Evolutionary conservation across 176 grass and related monocot species (phyloP).

Genomic region (Cenchrus americanus): DNA sequence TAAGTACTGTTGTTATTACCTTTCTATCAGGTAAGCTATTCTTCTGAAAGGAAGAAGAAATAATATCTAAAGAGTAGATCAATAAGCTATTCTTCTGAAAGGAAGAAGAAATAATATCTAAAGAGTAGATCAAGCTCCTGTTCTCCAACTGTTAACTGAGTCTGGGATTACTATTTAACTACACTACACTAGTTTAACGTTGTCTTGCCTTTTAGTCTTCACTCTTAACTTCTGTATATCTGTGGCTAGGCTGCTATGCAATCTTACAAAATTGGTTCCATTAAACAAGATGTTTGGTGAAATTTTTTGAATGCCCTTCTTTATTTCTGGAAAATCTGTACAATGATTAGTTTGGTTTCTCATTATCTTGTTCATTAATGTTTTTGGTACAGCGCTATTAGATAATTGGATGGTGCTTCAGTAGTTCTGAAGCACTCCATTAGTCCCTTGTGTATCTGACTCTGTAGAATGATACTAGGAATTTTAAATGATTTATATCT

Average conservation of each 20-base stretch:
- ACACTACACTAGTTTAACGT: neutral
- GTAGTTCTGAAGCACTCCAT: neutral
- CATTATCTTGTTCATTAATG: neutral
- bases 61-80: neutral
- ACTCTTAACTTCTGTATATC: neutral
- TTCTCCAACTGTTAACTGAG: neutral
- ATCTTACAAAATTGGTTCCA: neutral
- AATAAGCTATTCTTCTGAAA: neutral
- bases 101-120: neutral
- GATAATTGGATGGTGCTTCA: neutral
- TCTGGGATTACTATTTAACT: neutral
- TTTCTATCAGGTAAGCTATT: neutral
- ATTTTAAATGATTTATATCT: constrained; percentile 2
- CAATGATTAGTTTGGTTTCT: neutral
- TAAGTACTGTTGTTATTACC: neutral
- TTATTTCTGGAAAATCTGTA: neutral
- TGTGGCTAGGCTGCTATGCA: neutral
- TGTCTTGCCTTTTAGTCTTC: neutral
- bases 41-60: neutral
- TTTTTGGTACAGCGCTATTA: neutral
- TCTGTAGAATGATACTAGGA: constrained; percentile 11
- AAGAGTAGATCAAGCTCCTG: neutral
- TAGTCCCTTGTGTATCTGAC: neutral
- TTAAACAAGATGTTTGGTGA: neutral
- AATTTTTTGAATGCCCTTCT: neutral